Conservation (phyloP, 805 yeast species). For the Candida nonsorbophila region DNA sequence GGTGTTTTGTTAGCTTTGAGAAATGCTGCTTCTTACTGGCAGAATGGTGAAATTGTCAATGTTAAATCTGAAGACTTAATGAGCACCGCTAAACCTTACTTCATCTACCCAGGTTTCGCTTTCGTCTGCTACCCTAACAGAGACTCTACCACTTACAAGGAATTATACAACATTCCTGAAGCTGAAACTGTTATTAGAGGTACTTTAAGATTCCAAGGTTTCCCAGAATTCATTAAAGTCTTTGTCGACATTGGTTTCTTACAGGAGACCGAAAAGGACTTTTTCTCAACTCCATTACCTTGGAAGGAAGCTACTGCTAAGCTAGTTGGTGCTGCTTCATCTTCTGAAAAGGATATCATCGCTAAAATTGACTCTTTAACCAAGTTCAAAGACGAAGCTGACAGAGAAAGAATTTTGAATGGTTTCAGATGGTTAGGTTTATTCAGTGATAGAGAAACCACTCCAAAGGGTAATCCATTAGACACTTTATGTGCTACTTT, state of each 20-base stretch:
- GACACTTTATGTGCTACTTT: slow-evolving; percentile 96
- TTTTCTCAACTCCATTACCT: slow-evolving; percentile 51
- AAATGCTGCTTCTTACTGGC: slow-evolving; percentile 86
- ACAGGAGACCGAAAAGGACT: slow-evolving; percentile 64
- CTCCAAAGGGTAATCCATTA: slow-evolving; percentile 89
- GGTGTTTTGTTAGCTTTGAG: slow-evolving; percentile 95
- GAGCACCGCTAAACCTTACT: slow-evolving; percentile 93
- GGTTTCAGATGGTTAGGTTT: slow-evolving; percentile 95
- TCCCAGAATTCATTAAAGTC: slow-evolving; percentile 96
- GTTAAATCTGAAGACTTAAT: slow-evolving; percentile 87
- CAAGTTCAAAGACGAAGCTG: slow-evolving; percentile 72
- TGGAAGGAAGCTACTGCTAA: slow-evolving; percentile 88
- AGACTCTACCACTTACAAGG: slow-evolving; percentile 92
- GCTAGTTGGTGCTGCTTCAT: slow-evolving; percentile 69
- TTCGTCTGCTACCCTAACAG: slow-evolving; percentile 96
- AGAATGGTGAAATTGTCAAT: slow-evolving; percentile 76
- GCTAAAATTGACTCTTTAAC: slow-evolving; percentile 75
- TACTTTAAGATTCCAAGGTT: slow-evolving; percentile 95
- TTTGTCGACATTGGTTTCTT: slow-evolving; percentile 92
- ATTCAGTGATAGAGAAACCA: slow-evolving; percentile 68
- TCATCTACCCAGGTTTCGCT: slow-evolving; percentile 92
- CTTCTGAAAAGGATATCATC: slow-evolving; percentile 66
- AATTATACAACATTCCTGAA: slow-evolving; percentile 91
- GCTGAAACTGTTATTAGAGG: slow-evolving; percentile 97
- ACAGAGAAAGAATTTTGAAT: slow-evolving; percentile 77